Percentiles rank a stretch among this genome's conserved stretches.
These are phyloP conservation scores for Lodderomyces elongisporus DNA, from an alignment of 1,139 yeast species.

Conservation along the genomic window DNA sequence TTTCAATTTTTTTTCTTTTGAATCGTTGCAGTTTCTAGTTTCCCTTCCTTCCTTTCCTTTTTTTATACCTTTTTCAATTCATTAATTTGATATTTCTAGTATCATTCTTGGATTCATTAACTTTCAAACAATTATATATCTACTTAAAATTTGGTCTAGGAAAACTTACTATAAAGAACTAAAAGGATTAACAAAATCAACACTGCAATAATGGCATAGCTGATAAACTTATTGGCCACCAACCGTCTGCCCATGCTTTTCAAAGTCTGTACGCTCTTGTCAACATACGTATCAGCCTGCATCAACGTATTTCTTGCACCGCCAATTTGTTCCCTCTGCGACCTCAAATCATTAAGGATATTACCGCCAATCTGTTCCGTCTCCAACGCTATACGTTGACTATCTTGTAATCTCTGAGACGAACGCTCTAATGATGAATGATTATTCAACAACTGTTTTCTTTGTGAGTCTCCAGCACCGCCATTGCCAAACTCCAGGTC, in stretches of 20 bases:
- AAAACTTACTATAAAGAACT: constrained; percentile 80
- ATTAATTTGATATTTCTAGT: no score
- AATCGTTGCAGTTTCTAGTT: no score
- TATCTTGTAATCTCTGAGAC: constrained; percentile 76
- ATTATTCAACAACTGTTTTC: constrained; percentile 74
- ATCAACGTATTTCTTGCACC: constrained; percentile 79
- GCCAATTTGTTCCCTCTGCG: constrained; percentile 88
- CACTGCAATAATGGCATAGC: constrained; percentile 92
- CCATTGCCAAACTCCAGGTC: constrained; percentile 13
- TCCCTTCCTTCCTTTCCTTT: no score
- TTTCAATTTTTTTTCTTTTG: no score
- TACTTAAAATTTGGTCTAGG: no score
- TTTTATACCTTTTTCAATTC: no score
- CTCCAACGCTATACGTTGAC: constrained; percentile 86
- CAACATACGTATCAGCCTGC: constrained; percentile 93
- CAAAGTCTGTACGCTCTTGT: constrained; percentile 79
- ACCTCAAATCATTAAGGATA: constrained; percentile 79
- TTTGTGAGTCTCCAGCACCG: constrained; percentile 57
- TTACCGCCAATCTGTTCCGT: constrained; percentile 91
- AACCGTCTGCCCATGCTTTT: constrained; percentile 90
- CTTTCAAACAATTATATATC: no score
- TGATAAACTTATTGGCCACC: constrained; percentile 91
- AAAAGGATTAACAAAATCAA: constrained; percentile 76
- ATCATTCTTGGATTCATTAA: no score
- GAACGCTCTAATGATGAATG: constrained; percentile 81